Base-by-base conservation (phyloP, 2,329 filamentous ascomycete genomes). In the Colletotrichum incanum region DNA sequence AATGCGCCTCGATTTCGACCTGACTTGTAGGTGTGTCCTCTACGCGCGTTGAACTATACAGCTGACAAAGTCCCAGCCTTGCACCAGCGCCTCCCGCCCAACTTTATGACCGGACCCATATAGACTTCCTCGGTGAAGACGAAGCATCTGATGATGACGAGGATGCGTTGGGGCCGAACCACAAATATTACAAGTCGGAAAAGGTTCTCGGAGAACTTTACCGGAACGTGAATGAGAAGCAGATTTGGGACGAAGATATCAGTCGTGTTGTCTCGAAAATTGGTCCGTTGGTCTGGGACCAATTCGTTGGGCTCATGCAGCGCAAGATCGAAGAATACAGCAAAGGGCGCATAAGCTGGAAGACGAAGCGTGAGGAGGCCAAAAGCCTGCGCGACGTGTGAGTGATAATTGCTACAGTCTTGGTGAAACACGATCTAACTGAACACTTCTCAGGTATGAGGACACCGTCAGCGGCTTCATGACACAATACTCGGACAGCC, bases 141-240 rank as follows among this genome's bases (percentile, higher is more conserved):
- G 67, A 81, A 0, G 81, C 84, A 4, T 80, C 84, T 4, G 82
- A 85, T 94, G 72, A 81, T 4, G 78, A 80, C 5, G 83, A 85
- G 7, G 84, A 86, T 20, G 83, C 88, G 37, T 81, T 83, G 1
- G 81, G 83, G 0, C 82, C 85, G 0, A 81, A 75, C 6, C 83
- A 86, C 34, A 80, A 81, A 4, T 96, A 91, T 77, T 95, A 96
- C 78, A 81, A 80, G 41, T 94, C 92, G 1, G 76, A 89, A 0
- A 94, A 93, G 75, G 84, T 93, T 0, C 86, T 96, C 0, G 94
- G 94, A 0, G 81, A 86, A 5, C 84, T 97, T 0, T 96, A 93
- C 78, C 89, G 93, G 1, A 88, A 86, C 0, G 91, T 97, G 14
- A 90, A 97, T 75, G 94, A 96, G 79, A 85, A 86, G 56, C 86